Base-by-base conservation (phyloP, 164 flowering plant species). In the Nymphaea thermarum region DNA sequence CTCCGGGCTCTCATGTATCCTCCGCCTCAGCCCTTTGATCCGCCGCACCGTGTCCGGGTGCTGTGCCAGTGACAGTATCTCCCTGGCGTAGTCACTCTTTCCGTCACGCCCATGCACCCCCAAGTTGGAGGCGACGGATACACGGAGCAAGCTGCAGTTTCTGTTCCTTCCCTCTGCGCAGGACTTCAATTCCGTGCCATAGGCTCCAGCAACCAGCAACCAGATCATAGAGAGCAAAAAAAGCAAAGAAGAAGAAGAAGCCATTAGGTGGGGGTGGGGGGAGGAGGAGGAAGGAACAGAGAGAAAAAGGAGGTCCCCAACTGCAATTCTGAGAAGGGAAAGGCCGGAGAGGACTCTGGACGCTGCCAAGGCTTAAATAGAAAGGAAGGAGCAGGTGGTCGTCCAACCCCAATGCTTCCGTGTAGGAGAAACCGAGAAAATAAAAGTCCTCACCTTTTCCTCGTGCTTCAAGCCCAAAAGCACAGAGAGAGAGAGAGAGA, bases 1-100 rank as follows among this genome's bases (percentile, higher is more conserved):
- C 71, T 89, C 91, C 47, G 95, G 95, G 70, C 84, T 70, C 79
- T 80, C 76, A 36, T 89, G 91, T 47, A 87, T 85, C 64, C 71
- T 70, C 68, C 95, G 77, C 76, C 91, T 73, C 36, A 82, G 69
- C 43, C 68, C 70, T 76, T 76, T 81, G 74, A 87, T 66, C 93
- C 93, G 85, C 16, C 68, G 63, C 66, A 76, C 79, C 3, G 82
- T 80, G 3, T 71, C 65, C 5, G 25, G 12, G 36, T 67, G 66
- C 63, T 59, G 63, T 44, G 74, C 74, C 7, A 72, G 61, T 5
- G 44, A 43, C 43, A 72, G 53, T 15, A 72, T 67, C 71, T n/a
- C 63, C 25, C 63, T 53, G 12, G 64, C 64, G n/a, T 41, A 17
- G 42, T 62, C 64, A 10, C 64, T 8, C 36, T 62, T 41, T 41